Evolutionary conservation across 2,329 filamentous ascomycete genomes (phyloP), one percentile per base, ranked within the genome.

Genomic region (Alternaria sp.): DNA sequence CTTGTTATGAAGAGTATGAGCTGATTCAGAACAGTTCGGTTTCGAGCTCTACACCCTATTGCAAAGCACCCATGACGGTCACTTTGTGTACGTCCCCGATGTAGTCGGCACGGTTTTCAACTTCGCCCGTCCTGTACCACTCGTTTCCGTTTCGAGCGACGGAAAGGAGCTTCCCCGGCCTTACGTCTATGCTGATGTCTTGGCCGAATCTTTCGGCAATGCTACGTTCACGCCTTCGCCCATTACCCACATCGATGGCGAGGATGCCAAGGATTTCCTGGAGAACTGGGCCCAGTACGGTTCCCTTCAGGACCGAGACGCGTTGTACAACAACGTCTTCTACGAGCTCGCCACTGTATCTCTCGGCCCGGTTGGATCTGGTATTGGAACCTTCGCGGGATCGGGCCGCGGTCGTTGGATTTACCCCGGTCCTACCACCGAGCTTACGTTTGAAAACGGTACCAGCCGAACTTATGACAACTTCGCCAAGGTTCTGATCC

Each of bases 131-230:
- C 78, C 80, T 25, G 74, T 85, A 69, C 79, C 82, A 54, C 70
- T 91, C 1, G 86, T 90, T 0, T 90, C 88, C 0, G 83, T 90
- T 8, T 90, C 88, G 2, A 68, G 79, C 4, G 88, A 91, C 71
- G 77, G 77, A 10, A 69, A 75, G 40, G 69, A 72, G 25, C 73
- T 88, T 11, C 89, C 89, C 0, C 82, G 87, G 61, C 80, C 89
- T 3, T 90, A 87, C 64, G 81, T 85, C 19, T 85, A 84, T 60
- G 75, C 81, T 12, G 84, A 86, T 63, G 76, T 86, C 1, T 72
- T 84, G 47, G 74, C 79, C 19, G 77, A 80, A 25, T 79, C 77
- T 7, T 76, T 82, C 58, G 71, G 79, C 58, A 80, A 83, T 66
- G 62, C 77, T 12, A 73, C 81, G 52, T 81, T 81, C 64, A 75